phyloP scores from a whole-genome alignment of 108 stramenopile genomes.

The Epipyxis sp. region DNA sequence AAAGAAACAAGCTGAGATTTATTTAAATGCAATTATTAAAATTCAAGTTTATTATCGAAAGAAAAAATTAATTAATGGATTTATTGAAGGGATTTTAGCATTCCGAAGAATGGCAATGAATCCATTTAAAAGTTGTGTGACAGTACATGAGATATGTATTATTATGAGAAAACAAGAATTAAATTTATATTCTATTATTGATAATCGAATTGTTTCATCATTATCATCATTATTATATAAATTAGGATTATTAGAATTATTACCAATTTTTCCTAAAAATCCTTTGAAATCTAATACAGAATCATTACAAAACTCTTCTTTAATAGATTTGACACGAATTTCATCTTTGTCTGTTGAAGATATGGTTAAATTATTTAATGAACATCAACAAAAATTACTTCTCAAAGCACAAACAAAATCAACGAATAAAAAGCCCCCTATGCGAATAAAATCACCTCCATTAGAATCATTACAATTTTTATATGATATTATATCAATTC shows the following conservation, averaged over 20 bases:
- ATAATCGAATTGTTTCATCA: background rate
- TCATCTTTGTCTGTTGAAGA: too few species aligned
- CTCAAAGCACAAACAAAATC: too few species aligned
- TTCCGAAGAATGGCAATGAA: background rate
- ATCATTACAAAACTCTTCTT: too few species aligned
- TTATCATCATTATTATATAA: conserved; percentile 22
- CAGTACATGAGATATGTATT: background rate
- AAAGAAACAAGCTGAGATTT: background rate
- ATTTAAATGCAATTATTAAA: background rate
- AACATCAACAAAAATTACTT: too few species aligned
- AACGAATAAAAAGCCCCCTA: too few species aligned
- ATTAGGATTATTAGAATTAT: conserved; percentile 8
- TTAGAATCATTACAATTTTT: background rate
- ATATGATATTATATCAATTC: background rate
- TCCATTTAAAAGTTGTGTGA: conserved; percentile 18
- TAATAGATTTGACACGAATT: too few species aligned
- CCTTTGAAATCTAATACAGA: background rate
- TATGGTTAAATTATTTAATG: too few species aligned
- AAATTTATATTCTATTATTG: conserved; percentile 4
- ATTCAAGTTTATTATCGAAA: conserved; percentile 20
- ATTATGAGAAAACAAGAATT: background rate
- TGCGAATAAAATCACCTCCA: background rate
- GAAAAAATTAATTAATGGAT: background rate
- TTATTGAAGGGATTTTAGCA: conserved; percentile 15
- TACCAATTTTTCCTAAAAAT: conserved; percentile 10